Conservation (phyloP, 176 grass and related monocot genomes). For the Chloris gayana region DNA sequence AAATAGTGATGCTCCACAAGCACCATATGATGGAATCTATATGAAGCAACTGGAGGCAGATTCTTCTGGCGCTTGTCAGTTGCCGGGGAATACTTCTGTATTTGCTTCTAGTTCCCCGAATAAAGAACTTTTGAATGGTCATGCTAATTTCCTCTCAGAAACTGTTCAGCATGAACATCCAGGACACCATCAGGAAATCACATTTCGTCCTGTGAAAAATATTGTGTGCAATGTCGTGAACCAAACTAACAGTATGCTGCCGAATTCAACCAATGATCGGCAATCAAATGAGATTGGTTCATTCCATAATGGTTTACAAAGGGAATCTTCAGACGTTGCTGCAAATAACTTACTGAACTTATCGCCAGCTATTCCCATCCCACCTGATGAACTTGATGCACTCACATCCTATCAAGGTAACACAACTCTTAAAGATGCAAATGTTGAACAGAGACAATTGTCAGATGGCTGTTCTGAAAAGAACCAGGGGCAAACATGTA, state of each 20-base stretch:
- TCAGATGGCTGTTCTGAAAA: slow-evolving; percentile 36
- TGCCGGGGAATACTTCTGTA: slow-evolving; percentile 27
- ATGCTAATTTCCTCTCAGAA: slow-evolving; percentile 37
- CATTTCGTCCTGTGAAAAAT: slow-evolving; percentile 9
- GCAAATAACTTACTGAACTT: slow-evolving; percentile 46
- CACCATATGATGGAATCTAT: slow-evolving; percentile 29
- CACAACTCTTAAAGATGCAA: slow-evolving; percentile 25
- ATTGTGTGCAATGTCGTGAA: slow-evolving; percentile 9
- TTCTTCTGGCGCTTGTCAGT: slow-evolving; percentile 36
- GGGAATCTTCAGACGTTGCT: slow-evolving; percentile 25
- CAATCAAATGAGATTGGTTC: slow-evolving; percentile 12
- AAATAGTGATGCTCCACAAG: slow-evolving; percentile 31
- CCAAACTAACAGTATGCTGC: slow-evolving; percentile 27
- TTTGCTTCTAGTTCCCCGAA: slow-evolving; percentile 20
- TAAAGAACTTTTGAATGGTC: slow-evolving; percentile 43
- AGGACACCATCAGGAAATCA: slow-evolving; percentile 26
- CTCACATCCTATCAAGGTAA: slow-evolving; percentile 38
- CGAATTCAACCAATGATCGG: slow-evolving; percentile 43
- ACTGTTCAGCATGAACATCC: slow-evolving; percentile 33
- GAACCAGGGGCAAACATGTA: slow-evolving; percentile 42
- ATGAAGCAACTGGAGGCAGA: slow-evolving; percentile 27
- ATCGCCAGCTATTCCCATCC: slow-evolving; percentile 19
- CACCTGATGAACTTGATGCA: slow-evolving; percentile 53
- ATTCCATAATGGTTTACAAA: not conserved
- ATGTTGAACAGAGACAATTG: slow-evolving; percentile 19